Evolutionary conservation across 2,329 filamentous ascomycete species (phyloP), one percentile per base, ranked within the genome.

Genomic region (Cylindrodendrum hubeiense): DNA sequence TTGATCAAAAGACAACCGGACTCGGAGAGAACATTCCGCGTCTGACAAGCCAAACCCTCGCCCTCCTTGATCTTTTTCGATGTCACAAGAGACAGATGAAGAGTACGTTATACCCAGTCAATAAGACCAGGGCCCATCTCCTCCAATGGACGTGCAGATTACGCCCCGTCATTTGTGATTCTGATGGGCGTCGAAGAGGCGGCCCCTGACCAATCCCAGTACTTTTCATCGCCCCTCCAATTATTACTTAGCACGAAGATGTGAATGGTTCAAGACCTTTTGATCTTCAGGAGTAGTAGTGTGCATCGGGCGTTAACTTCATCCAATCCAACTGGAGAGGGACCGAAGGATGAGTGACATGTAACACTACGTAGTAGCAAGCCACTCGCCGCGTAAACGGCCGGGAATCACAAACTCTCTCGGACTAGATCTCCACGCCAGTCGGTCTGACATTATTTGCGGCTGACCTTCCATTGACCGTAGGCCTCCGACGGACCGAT

Each of bases 271-370:
- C 21, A 28, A 5, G 17, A 5, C 17, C 4, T 33, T 43, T 47
- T 51, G 60, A 63, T 63, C 60, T 59, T 63, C 54, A 59, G 60
- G 60, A 59, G 54, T 30, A 28, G 17, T 28, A 15, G 46, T 19
- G 28, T 43, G 53, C 17, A 30, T 43, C 10, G 26, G 17, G 39
- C 37, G 10, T 44, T 19, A 12, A 30, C 53, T 5, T 22, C 21
- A 26, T n/a, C 26, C 22, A 46, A 28, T 41, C 13, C 9, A n/a
- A 21, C 19, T 15, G 26, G 19, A 49, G 47, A 39, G 37, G 15
- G 15, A 7, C 37, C 34, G 34, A 30, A 41, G 12, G 44, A 50
- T 34, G 55, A 28, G 21, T 24, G 5, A 34, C 30, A 41, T 30
- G 44, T 6, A 39, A 58, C 33, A 22, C 24, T 34, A 50, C 28